Evolutionary conservation across 768 basidiomycete genomes (phyloP).

Genomic region (Daedalea quercina): DNA sequence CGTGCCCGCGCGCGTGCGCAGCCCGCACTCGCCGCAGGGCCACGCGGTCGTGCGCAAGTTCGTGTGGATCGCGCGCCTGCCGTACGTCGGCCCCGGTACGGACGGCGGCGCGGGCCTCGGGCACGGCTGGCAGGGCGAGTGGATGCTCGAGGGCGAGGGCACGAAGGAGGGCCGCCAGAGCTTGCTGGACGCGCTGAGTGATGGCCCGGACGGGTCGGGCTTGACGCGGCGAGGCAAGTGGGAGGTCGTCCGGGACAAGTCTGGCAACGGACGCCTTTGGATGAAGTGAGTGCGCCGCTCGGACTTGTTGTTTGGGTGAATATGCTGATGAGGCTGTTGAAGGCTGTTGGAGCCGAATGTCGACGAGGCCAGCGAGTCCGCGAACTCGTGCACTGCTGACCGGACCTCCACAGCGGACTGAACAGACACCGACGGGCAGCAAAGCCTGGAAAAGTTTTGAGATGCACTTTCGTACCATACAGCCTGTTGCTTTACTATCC

Average conservation of each 20-base stretch:
- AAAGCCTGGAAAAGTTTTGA: background rate
- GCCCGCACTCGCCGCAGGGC: conserved; percentile 56
- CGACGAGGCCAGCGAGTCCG: conserved; percentile 4
- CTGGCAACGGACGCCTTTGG: conserved; percentile 54
- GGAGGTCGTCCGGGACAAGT: conserved; percentile 61
- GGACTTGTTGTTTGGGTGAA: background rate
- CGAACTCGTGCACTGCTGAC: background rate
- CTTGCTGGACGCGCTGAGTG: conserved; percentile 48
- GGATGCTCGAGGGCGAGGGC: conserved; percentile 76
- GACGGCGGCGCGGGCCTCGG: conserved; percentile 36
- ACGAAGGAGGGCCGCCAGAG: conserved; percentile 57
- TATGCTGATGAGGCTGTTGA: background rate
- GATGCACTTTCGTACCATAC: conserved; percentile 1
- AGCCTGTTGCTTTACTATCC: background rate
- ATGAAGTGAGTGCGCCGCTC: conserved; percentile 39
- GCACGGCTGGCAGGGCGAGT: conserved; percentile 70
- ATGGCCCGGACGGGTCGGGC: conserved; percentile 25
- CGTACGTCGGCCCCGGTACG: conserved; percentile 23
- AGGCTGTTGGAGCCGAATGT: conserved; percentile 16
- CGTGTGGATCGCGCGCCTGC: conserved; percentile 57
- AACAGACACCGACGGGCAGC: background rate
- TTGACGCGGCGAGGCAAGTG: conserved; percentile 24
- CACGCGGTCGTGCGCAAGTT: conserved; percentile 53
- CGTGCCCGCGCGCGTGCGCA: conserved; percentile 42
- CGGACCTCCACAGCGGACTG: background rate